phyloP scores from a whole-genome alignment of 1,284 basidiomycete species.

The Tremellales sp. region DNA sequence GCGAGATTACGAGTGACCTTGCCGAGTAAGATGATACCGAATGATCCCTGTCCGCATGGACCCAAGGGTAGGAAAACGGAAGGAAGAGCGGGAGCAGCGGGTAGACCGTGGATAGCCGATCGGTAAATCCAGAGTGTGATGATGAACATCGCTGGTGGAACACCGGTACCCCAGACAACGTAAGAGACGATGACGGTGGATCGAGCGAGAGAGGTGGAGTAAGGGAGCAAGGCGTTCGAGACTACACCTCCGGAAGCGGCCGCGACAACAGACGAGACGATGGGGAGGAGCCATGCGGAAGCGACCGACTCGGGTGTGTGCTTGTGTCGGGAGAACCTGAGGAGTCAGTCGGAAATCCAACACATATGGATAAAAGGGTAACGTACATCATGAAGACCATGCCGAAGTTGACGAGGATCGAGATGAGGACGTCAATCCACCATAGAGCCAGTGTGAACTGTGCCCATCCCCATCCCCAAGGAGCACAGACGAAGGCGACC shows the following conservation, averaged over 20 bases:
- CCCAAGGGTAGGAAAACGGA: constrained; percentile 59
- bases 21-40: constrained; percentile 56
- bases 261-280: constrained; percentile 66
- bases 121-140: constrained; percentile 58
- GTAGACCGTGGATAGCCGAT: constrained; percentile 47
- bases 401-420: constrained; percentile 60
- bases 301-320: constrained; percentile 59
- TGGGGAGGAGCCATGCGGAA: constrained; percentile 64
- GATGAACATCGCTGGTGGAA: constrained; percentile 54
- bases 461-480: constrained; percentile 56
- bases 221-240: constrained; percentile 52
- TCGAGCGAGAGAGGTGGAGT: constrained; percentile 54
- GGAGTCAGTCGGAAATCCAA: background rate
- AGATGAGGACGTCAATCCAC: constrained; percentile 64
- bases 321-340: constrained; percentile 60
- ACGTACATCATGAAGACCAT: constrained; percentile 63
- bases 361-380: too few relatives aligned
- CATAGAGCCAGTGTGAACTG: constrained; percentile 64
- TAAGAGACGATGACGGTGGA: constrained; percentile 55
- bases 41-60: constrained; percentile 60
- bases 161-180: constrained; percentile 49
- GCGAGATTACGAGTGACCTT: constrained; percentile 51
- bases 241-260: constrained; percentile 63
- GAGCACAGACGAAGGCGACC: constrained; percentile 50
- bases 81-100: constrained; percentile 53